Percentiles rank a stretch among this genome's conserved stretches.
Conservation (phyloP, 768 basidiomycete species). For the Amanita thiersii region DNA sequence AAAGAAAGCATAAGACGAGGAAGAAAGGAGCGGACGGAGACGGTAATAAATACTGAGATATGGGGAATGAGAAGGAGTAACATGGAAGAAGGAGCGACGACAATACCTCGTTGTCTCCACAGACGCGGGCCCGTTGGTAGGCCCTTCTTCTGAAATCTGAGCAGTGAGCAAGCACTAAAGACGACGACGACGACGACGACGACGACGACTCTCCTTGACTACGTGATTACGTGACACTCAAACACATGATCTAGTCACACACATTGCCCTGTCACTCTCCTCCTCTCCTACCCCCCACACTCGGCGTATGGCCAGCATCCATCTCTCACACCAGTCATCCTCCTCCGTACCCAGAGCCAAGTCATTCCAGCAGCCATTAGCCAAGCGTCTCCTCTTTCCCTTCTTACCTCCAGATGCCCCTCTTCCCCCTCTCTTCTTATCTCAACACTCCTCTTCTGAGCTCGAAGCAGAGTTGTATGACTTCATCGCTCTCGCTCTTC, state of each 20-base stretch:
- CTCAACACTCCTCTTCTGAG: conserved; percentile 36
- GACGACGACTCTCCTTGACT: too few species aligned
- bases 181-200: too few species aligned
- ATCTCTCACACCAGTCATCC: conserved; percentile 15
- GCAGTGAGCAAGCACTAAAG: too few species aligned
- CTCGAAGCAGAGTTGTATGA: conserved; percentile 70
- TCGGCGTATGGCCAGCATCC: conserved; percentile 22
- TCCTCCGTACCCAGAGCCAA: conserved; percentile 14
- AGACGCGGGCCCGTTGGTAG: too few species aligned
- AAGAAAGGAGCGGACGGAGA: neutral
- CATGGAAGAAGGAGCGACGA: too few species aligned
- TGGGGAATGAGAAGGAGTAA: too few species aligned
- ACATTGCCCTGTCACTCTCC: too few species aligned
- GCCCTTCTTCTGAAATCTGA: too few species aligned
- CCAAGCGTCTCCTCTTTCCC: conserved; percentile 61
- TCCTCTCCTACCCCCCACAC: conserved; percentile 4
- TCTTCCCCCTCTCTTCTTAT: conserved; percentile 45
- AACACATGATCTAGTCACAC: too few species aligned
- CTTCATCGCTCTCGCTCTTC: conserved; percentile 68
- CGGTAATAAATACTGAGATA: too few species aligned
- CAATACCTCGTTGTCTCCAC: too few species aligned
- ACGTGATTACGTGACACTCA: too few species aligned
- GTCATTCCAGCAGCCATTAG: conserved; percentile 28
- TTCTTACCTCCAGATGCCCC: conserved; percentile 29
- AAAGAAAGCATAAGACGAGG: neutral